Evolutionary conservation across 2,329 filamentous ascomycete species (phyloP), one percentile per base, ranked within the genome.

Genomic region (Didymosphaeria variabile): DNA sequence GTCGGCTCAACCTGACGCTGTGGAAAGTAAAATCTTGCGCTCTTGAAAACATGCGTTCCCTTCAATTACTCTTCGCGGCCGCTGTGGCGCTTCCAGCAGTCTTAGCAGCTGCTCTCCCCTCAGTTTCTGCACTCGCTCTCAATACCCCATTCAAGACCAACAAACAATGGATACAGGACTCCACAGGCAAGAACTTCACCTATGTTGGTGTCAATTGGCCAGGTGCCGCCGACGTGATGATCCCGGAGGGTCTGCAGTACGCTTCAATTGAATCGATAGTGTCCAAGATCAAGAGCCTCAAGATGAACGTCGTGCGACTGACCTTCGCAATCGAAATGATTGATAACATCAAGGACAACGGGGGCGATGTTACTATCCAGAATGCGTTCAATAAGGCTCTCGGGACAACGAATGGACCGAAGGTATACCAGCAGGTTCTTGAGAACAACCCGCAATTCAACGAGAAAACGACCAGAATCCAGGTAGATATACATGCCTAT

Each of bases 251-350:
- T 55, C 79, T 89, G 34, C 82, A 87, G 77, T 83, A 84, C 75
- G 82, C 86, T 64, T 77, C 84, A 5, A 73, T 88, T 29, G 77
- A 80, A 62, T 76, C 74, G 54, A 83, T 88, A 44, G 82, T 83
- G 57, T 76, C 79, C 63, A 87, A 84, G 79, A 84, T 89, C 70
- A 79, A 80, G 53, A 73, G 72, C 31, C 77, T 84, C 57, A 84
- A 84, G 50, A 88, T 88, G 82, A 89, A 88, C 78, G 86, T 85
- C 71, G 85, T 89, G 38, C 84, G 87, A 29, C 79, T 88, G 32
- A 88, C 87, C 5, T 88, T 87, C 73, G 83, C 84, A n/a, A 87
- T 84, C 72, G 86, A 89, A 73, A 85, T 87, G 79, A 84, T 86
- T 0, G 73, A 76, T 46, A 71, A 75, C 58, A 74, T 76, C 56